These are phyloP conservation scores for Akanthomyces lecanii DNA, from an alignment of 2,329 filamentous ascomycete species.

Conservation along the genomic window DNA sequence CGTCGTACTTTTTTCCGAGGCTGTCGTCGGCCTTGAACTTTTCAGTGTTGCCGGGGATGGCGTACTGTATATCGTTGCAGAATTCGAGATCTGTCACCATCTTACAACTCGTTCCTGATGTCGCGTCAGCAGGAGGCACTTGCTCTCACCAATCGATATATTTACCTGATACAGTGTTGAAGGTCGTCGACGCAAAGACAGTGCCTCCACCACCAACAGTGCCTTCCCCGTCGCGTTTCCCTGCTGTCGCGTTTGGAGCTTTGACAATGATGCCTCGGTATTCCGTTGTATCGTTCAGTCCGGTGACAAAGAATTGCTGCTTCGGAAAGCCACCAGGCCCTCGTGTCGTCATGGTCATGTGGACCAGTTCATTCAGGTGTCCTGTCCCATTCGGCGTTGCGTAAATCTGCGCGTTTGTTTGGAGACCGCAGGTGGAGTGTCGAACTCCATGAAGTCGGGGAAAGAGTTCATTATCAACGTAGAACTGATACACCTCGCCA, in stretches of 20 bases:
- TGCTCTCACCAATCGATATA: constrained; percentile 3
- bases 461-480: constrained; percentile 61
- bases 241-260: constrained; percentile 47
- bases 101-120: constrained; percentile 71
- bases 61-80: constrained; percentile 84
- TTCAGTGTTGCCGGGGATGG: constrained; percentile 75
- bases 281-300: constrained; percentile 64
- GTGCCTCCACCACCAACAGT: constrained; percentile 68
- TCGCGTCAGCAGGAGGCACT: neutral
- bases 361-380: constrained; percentile 43
- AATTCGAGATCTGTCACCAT: constrained; percentile 84
- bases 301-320: constrained; percentile 81
- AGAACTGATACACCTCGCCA: constrained; percentile 68
- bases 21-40: constrained; percentile 53
- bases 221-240: constrained; percentile 28
- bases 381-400: constrained; percentile 47
- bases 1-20: constrained; percentile 73
- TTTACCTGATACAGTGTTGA: constrained; percentile 73
- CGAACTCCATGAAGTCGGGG: constrained; percentile 63
- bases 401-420: constrained; percentile 59
- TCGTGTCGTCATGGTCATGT: constrained; percentile 63
- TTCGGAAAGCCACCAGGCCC: constrained; percentile 66
- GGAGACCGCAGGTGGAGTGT: constrained; percentile 78
- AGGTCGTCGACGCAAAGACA: constrained; percentile 68
- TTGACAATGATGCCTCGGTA: constrained; percentile 73